Evolutionary conservation across 2,329 filamentous ascomycete genomes (phyloP), one percentile per base, ranked within the genome.

Genomic region (Trichoderma koningiopsis): DNA sequence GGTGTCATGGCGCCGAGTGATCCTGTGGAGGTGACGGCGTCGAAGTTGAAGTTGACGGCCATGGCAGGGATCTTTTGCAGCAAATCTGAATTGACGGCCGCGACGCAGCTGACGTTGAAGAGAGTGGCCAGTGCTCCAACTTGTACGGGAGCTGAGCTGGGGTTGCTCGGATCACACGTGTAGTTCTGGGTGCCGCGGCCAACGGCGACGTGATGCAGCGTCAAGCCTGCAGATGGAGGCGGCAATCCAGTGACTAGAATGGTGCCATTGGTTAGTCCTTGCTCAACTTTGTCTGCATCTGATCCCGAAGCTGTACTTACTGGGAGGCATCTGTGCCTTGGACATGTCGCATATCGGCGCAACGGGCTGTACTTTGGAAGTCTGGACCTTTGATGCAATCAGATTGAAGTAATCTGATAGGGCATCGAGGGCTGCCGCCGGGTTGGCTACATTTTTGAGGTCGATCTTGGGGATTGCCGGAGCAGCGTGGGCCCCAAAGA

Each of bases 161-260:
- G 77, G 74, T 91, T 87, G 71, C 81, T 81, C 66, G 85, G 82
- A 70, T 87, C 83, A 84, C 95, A 97, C 63, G 93, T 96, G 84
- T 97, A 98, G 86, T 97, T 97, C 82, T 97, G 90, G 8, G 92
- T 96, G 70, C 95, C 95, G 56, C 93, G 90, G 75, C 95, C 95
- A 71, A 97, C 84, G 77, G 91, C 92, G 67, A 97, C 91, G 80
- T 96, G 92, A 77, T 88, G 86, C 62, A 96, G 84, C 4, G 77
- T 82, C 35, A 92, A 83, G 68, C 90, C 91, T 7, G 82, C 73
- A 0, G 87, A 81, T 16, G 89, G 88, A 8, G 83, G 72, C 16
- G 91, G 89, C 7, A 97, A 85, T 19, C 87, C 81, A 7, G 83
- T 83, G 35, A 57, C 47, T 61, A 11, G 24, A 8, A 24, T n/a